phyloP scores from a whole-genome alignment of 345 rosid genomes.

The Kernera saxatilis region DNA sequence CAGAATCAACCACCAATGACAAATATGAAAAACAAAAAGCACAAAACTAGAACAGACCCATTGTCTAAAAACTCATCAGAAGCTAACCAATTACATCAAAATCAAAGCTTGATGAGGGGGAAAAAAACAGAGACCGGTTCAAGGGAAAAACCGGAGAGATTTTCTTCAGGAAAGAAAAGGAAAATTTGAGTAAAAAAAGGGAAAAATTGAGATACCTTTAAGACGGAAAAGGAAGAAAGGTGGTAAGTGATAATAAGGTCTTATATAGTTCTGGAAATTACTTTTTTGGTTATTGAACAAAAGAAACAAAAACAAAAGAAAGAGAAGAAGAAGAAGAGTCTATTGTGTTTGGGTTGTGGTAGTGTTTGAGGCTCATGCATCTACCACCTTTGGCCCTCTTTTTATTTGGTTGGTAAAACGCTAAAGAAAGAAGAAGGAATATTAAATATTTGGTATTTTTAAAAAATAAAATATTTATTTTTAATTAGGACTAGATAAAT shows the following conservation, averaged over 20 bases:
- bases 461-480: background rate
- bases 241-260: constrained; percentile 24
- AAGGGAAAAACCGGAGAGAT: constrained; percentile 23
- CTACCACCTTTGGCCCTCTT: constrained; percentile 56
- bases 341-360: constrained; percentile 17
- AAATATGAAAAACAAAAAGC: background rate
- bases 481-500: background rate
- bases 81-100: constrained; percentile 33
- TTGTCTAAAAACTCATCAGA: constrained; percentile 15
- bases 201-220: constrained; percentile 18
- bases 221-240: constrained; percentile 26
- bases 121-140: constrained; percentile 32
- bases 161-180: background rate
- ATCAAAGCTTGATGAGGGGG: constrained; percentile 10
- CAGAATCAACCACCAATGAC: constrained; percentile 22
- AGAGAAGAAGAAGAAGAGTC: background rate
- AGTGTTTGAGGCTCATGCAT: constrained; percentile 59
- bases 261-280: constrained; percentile 5
- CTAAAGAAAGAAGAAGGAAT: constrained; percentile 2
- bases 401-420: constrained; percentile 34
- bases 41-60: constrained; percentile 15
- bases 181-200: constrained; percentile 11
- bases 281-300: background rate
- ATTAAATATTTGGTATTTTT: background rate
- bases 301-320: background rate